Percentiles rank a stretch among this genome's conserved stretches.
phyloP scores from a whole-genome alignment of 1,284 basidiomycete genomes.

The Kalmanozyma brasiliensis region DNA sequence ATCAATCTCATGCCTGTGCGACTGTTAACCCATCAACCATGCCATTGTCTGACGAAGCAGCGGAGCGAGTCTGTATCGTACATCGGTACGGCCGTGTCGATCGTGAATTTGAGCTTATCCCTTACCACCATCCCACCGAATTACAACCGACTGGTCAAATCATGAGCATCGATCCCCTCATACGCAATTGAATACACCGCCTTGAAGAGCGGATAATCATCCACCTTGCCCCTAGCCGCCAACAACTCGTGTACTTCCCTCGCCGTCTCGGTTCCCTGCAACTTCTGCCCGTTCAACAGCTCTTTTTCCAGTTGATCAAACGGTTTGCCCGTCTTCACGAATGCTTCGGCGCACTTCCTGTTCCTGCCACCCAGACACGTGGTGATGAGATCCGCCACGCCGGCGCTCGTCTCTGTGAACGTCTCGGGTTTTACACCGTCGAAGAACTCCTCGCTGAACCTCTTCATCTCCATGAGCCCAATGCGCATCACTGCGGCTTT shows the following conservation, averaged over 20 bases:
- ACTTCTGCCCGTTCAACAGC: slow-evolving; percentile 73
- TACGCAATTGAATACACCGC: slow-evolving; percentile 68
- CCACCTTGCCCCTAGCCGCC: slow-evolving; percentile 69
- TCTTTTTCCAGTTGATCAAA: slow-evolving; percentile 73
- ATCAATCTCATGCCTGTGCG: no score
- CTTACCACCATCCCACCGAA: no score
- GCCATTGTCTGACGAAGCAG: not conserved
- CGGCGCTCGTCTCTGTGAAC: slow-evolving; percentile 71
- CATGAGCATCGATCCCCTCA: slow-evolving; percentile 67
- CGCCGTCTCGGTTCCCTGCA: slow-evolving; percentile 72
- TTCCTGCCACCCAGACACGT: slow-evolving; percentile 74
- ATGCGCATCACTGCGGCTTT: slow-evolving; percentile 74
- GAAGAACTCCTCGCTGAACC: slow-evolving; percentile 73
- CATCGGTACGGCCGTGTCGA: no score
- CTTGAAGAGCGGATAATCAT: slow-evolving; percentile 73
- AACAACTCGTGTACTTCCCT: slow-evolving; percentile 72
- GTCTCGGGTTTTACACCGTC: slow-evolving; percentile 71
- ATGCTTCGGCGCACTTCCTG: slow-evolving; percentile 72
- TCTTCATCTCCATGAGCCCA: slow-evolving; percentile 68
- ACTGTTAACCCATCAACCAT: no score
- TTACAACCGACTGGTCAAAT: slow-evolving; percentile 67
- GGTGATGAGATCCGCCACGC: slow-evolving; percentile 74
- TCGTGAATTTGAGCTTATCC: no score
- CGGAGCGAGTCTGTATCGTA: not conserved
- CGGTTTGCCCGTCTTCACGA: slow-evolving; percentile 71